A percentile compares a stretch with the other conserved stretches of the same genome.
Conservation (phyloP, 176 grass and related monocot species). For the Miscanthus lutarioriparius region DNA sequence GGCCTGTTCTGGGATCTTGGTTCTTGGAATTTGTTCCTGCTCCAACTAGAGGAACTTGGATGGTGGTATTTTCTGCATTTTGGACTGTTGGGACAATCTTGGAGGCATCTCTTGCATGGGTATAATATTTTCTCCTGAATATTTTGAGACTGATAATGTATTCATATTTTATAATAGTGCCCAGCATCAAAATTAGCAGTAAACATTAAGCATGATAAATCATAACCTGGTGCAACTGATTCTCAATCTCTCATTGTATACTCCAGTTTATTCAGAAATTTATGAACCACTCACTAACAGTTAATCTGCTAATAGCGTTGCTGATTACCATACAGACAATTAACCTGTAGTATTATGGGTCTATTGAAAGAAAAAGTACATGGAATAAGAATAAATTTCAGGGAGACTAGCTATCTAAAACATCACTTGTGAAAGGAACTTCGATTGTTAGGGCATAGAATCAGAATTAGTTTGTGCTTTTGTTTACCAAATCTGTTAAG, state of each 20-base stretch:
- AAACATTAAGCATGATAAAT: constrained; percentile 13
- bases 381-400: background rate
- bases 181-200: background rate
- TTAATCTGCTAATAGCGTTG: background rate
- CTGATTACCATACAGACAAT: background rate
- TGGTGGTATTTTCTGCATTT: constrained; percentile 89
- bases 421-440: constrained; percentile 12
- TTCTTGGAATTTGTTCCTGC: constrained; percentile 98
- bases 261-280: background rate
- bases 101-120: constrained; percentile 97
- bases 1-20: constrained; percentile 92
- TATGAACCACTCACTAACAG: background rate
- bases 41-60: constrained; percentile 90
- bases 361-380: constrained; percentile 4
- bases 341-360: background rate
- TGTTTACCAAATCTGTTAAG: background rate
- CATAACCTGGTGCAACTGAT: background rate
- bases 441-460: background rate
- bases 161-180: background rate
- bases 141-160: background rate
- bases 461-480: background rate
- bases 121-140: constrained; percentile 31
- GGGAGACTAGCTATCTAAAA: background rate
- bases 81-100: constrained; percentile 96
- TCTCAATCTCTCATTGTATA: background rate